Conservation (phyloP, 2,329 filamentous ascomycete genomes). For the Parascedosporium putredinis region DNA sequence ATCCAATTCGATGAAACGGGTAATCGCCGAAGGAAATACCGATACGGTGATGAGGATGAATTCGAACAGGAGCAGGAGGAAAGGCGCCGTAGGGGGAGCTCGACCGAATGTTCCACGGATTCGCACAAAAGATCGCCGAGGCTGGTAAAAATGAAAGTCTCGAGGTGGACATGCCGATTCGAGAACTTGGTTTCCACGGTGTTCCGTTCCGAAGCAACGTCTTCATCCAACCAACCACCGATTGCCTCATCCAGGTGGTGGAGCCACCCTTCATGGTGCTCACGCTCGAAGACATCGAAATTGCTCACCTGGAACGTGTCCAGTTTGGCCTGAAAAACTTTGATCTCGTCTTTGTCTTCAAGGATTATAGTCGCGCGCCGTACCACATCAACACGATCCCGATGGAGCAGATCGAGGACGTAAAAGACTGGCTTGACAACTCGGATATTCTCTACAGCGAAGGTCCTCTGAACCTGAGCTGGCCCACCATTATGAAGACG, state of each 20-base stretch:
- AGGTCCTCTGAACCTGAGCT: constrained; percentile 94
- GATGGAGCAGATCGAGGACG: constrained; percentile 84
- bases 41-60: constrained; percentile 95
- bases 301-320: constrained; percentile 92
- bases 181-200: constrained; percentile 92
- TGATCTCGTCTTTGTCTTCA: constrained; percentile 96
- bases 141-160: constrained; percentile 84
- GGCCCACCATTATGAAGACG: constrained; percentile 99
- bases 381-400: constrained; percentile 97
- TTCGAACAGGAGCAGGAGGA: constrained; percentile 98
- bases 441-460: constrained; percentile 92
- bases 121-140: constrained; percentile 95
- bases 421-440: constrained; percentile 96
- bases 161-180: constrained; percentile 92
- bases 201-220: constrained; percentile 94
- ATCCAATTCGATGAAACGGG: constrained; percentile 99
- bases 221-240: constrained; percentile 88
- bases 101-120: constrained; percentile 90
- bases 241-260: constrained; percentile 92
- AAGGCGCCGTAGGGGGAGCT: constrained; percentile 78
- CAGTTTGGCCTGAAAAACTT: constrained; percentile 98
- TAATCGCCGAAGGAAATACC: constrained; percentile 93
- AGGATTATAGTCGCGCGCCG: constrained; percentile 84
- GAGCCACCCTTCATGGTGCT: constrained; percentile 95
- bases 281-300: constrained; percentile 89